phyloP scores from a whole-genome alignment of 208 protist genomes.

The Leishmania turanica region DNA sequence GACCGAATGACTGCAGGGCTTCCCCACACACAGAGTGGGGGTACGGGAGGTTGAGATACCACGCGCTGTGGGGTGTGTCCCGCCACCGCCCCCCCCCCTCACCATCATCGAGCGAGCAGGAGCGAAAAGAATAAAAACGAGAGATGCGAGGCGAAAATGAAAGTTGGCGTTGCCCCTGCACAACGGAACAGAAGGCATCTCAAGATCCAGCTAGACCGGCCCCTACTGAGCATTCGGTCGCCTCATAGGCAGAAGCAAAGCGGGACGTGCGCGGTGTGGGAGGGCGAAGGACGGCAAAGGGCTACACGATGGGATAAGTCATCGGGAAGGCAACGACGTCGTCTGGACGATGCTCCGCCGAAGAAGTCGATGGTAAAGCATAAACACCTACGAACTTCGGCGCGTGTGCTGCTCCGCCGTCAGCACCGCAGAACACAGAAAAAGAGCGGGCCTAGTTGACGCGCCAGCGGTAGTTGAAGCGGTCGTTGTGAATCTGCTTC shows the following conservation, averaged over 20 bases:
- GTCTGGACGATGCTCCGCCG: neutral
- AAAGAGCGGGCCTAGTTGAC: slow-evolving; percentile 54
- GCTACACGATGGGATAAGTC: no score
- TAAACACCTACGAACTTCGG: neutral
- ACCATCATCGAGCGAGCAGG: neutral
- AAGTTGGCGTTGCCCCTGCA: neutral
- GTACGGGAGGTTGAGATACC: neutral
- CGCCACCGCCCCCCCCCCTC: neutral
- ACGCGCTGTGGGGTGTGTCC: neutral
- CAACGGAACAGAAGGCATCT: neutral
- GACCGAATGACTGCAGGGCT: neutral
- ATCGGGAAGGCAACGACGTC: neutral
- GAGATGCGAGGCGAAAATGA: neutral
- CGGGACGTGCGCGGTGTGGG: neutral
- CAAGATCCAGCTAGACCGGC: neutral
- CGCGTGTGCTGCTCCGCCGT: neutral
- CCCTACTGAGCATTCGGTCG: neutral
- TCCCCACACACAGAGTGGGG: neutral
- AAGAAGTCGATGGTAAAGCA: neutral
- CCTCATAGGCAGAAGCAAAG: neutral
- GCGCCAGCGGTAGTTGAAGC: slow-evolving; percentile 90
- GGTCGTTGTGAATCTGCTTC: slow-evolving; percentile 94
- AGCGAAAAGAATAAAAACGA: neutral
- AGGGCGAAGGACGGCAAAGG: no score
- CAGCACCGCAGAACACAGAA: neutral